Evolutionary conservation across 1,284 basidiomycete genomes (phyloP).

Genomic region (Sparassis latifolia): DNA sequence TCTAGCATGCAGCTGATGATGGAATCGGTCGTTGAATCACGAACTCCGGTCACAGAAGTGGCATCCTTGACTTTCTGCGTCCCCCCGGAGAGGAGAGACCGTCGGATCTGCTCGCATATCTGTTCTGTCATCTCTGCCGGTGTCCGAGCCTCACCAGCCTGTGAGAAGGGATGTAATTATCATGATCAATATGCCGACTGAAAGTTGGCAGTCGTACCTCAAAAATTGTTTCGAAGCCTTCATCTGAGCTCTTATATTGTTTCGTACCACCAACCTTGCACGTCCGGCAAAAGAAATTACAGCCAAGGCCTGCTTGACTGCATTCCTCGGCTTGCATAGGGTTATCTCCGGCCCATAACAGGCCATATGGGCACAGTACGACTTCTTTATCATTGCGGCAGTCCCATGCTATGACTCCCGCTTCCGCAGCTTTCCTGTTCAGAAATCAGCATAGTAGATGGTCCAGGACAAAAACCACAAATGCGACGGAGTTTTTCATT

Average conservation of each 20-base stretch:
- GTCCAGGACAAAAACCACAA: conserved; percentile 1
- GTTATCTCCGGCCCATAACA: conserved; percentile 24
- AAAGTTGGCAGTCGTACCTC: neutral
- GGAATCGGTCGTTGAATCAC: neutral
- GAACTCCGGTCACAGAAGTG: neutral
- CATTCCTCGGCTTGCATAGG: conserved; percentile 28
- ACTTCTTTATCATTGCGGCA: conserved; percentile 15
- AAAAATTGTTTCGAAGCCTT: conserved; percentile 10
- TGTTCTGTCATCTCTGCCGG: neutral
- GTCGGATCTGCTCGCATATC: neutral
- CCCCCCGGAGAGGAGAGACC: neutral
- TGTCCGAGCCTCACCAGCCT: neutral
- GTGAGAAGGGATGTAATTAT: neutral
- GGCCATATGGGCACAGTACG: conserved; percentile 15
- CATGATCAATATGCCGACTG: neutral
- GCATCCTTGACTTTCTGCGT: neutral
- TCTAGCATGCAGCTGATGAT: neutral
- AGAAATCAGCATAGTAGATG: neutral
- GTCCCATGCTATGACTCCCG: conserved; percentile 16
- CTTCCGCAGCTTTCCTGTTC: conserved; percentile 1
- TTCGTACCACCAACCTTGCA: conserved; percentile 23
- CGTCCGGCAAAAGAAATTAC: conserved; percentile 23
- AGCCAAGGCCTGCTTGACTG: conserved; percentile 19
- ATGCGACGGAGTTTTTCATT: conserved; percentile 14
- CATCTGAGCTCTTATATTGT: conserved; percentile 15